These are phyloP conservation scores for Kwoniella dendrophila DNA, from an alignment of 768 basidiomycete species.

Conservation along the genomic window DNA sequence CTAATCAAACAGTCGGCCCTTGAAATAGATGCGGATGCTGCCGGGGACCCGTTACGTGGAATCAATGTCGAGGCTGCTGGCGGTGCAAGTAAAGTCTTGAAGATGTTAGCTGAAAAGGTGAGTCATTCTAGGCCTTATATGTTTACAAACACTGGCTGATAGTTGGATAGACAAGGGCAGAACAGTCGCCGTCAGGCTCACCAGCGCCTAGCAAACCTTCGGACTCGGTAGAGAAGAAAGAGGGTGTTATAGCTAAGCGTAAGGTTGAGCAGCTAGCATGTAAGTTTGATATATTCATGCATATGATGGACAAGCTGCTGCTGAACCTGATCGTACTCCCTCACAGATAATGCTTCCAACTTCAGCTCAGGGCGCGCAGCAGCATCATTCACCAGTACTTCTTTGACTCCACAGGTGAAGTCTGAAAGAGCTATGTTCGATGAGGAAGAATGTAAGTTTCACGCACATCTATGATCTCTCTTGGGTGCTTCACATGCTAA, in stretches of 20 bases:
- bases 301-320: too few relatives aligned
- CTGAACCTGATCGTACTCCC: neutral
- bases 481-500: neutral
- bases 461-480: neutral
- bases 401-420: conserved; percentile 72
- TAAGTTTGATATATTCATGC: conserved; percentile 22
- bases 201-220: conserved; percentile 14
- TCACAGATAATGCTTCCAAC: conserved; percentile 59
- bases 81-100: conserved; percentile 56
- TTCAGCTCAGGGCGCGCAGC: conserved; percentile 75
- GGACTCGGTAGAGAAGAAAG: conserved; percentile 32
- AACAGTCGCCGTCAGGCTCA: conserved; percentile 25
- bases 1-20: conserved; percentile 3
- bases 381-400: conserved; percentile 90
- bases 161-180: conserved; percentile 32
- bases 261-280: conserved; percentile 45
- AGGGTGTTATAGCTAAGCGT: conserved; percentile 45
- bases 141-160: neutral
- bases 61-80: conserved; percentile 59
- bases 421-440: conserved; percentile 89
- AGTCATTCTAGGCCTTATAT: conserved; percentile 12
- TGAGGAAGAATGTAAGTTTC: conserved; percentile 75
- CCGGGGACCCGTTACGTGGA: conserved; percentile 51
- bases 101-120: conserved; percentile 56
- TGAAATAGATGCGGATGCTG: conserved; percentile 45